Evolutionary conservation across 495 filamentous ascomycete species (phyloP), one percentile per base, ranked within the genome.

Genomic region (Corynascus novoguineensis): DNA sequence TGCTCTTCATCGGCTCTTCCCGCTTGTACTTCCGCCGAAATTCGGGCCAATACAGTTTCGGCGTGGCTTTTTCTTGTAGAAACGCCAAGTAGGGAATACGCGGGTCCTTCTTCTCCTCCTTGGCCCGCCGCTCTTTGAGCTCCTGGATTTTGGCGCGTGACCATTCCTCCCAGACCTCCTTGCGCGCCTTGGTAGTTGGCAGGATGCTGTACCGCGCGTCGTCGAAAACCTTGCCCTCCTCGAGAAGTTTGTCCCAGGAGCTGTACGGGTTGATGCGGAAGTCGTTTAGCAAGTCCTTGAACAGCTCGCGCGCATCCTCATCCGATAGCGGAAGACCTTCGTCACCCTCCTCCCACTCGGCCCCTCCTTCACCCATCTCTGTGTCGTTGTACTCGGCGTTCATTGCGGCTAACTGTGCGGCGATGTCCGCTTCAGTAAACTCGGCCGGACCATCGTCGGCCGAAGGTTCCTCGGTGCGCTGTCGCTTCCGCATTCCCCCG

Each of bases 41-140:
- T 66, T 98, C 93, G 0, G 88, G 84, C 93, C 93, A 98, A 71
- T 95, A 98, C 11, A 97, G 75, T 72, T 96, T 97, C 1, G 88
- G 86, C 0, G 85, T 92, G 1, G 90, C 90, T 54, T 86, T 76
- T 58, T 86, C 83, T 55, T 91, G 83, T 21, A 98, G 75, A 60
- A 98, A 90, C 0, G 80, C 82, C 57, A 97, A 71, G 68, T 91
- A 98, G 25, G 87, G 83, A 56, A 96, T 89, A 22, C 81, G 77
- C 8, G 93, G 95, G 61, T 98, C 90, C 51, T 83, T 81, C 74
- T 90, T 92, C 66, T 88, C 87, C 60, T 89, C 81, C 45, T 84
- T 86, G 54, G 83, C 84, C 41, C 88, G 86, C 63, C 80, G 81
- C 51, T 86, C 86, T 61, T 83, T 86, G 5, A 93, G 74, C 8